Evolutionary conservation across 108 stramenopile species (phyloP).

Genomic region (Cylindrotheca closterium): DNA sequence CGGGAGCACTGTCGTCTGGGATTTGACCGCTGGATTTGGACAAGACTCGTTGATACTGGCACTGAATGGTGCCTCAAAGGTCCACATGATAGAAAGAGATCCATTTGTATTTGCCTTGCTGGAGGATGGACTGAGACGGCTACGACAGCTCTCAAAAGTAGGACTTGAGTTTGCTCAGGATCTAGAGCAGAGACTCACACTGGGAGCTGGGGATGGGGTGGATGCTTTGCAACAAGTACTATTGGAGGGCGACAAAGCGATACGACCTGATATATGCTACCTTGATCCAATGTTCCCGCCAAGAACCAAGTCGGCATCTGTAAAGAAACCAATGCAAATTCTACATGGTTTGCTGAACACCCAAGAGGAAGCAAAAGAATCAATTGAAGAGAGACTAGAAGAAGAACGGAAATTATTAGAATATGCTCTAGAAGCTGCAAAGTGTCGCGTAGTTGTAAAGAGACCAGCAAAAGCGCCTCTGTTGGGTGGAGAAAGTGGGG

Average conservation of each 20-base stretch:
- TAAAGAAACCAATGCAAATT: slow-evolving; percentile 85
- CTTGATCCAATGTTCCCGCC: slow-evolving; percentile 91
- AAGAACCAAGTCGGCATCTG: slow-evolving; percentile 63
- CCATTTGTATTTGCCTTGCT: slow-evolving; percentile 67
- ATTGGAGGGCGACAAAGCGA: neutral
- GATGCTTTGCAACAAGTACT: slow-evolving; percentile 18
- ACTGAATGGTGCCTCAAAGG: slow-evolving; percentile 17
- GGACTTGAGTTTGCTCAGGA: slow-evolving; percentile 15
- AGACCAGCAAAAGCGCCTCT: slow-evolving; percentile 70
- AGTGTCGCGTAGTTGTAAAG: slow-evolving; percentile 71
- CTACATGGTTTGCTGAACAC: slow-evolving; percentile 70
- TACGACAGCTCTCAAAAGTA: slow-evolving; percentile 21
- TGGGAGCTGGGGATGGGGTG: slow-evolving; percentile 53
- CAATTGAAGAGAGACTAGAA: neutral
- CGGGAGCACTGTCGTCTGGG: slow-evolving; percentile 41
- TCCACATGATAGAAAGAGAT: slow-evolving; percentile 81
- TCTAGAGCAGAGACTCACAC: slow-evolving; percentile 34
- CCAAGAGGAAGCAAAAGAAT: slow-evolving; percentile 11
- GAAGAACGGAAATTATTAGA: slow-evolving; percentile 56
- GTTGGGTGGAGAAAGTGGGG: slow-evolving; percentile 29
- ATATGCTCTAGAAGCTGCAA: slow-evolving; percentile 43
- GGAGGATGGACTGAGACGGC: slow-evolving; percentile 65
- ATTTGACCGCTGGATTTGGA: slow-evolving; percentile 87
- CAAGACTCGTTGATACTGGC: slow-evolving; percentile 74
- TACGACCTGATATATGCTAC: slow-evolving; percentile 54